Base-by-base conservation (phyloP, 495 filamentous ascomycete genomes). In the Hypoxylon perforatum region DNA sequence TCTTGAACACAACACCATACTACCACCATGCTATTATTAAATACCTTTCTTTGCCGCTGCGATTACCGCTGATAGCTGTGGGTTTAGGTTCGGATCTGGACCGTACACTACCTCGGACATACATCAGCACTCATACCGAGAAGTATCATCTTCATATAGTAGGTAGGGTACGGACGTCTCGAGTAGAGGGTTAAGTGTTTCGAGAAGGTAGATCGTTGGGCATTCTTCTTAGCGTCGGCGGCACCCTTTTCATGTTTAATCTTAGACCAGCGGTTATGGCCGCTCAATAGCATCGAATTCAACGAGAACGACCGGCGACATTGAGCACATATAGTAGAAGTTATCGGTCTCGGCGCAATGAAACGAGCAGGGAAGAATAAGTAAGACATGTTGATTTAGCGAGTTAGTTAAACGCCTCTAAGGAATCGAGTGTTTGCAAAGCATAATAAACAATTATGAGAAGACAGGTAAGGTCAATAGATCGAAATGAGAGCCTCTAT, bases 221-320 rank as follows among this genome's bases (percentile, higher is more conserved):
- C 67, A 56, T 76, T 85, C 70, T 86, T 90, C 65, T 81, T 81
- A 11, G 74, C 75, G 78, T 97, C 94, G 63, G 87, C 87, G 66
- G 87, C 90, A 38, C 86, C 91, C 76, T 99, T 99, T 78, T 94
- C 92, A 74, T 99, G 96, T 66, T 88, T 91, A 78, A 97, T 97
- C 65, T 94, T 95, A 35, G 92, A 91, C 95, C 95, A 99, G 73
- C 90, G 88, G 75, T 87, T 97, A 77, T 97, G 92, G 33, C 94
- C 93, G 44, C 91, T 91, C 28, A 77, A 76, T 6, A 81, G 64
- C 4, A 65, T 25, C 1, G 84, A 47, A 17, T 81, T 82, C 17
- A 82, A 82, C 25, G 82, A 80, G 72, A 94, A 89, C 51, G 77
- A 51, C 18, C 79, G 76, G 18, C 77, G 72, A 62, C 81, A 85